These are phyloP conservation scores for Penicillium verrucosum DNA, from an alignment of 2,329 filamentous ascomycete species.

Conservation along the genomic window DNA sequence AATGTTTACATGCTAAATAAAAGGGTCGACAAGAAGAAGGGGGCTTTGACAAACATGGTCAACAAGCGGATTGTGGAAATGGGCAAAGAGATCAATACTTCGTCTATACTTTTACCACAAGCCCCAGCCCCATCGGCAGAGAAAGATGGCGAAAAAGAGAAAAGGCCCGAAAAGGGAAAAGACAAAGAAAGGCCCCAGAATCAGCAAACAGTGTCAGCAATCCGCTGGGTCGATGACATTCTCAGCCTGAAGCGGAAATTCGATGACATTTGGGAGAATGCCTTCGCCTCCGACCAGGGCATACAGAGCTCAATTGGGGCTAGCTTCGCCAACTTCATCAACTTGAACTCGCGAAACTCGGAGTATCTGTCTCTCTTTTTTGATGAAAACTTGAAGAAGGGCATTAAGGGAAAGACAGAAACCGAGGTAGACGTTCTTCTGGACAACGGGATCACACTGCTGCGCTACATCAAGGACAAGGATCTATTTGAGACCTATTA, in stretches of 20 bases:
- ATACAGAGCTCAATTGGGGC: conserved; percentile 79
- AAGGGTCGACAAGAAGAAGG: conserved; percentile 72
- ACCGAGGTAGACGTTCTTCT: conserved; percentile 77
- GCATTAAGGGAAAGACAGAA: conserved; percentile 89
- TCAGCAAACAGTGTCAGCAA: conserved; percentile 78
- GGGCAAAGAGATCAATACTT: conserved; percentile 75
- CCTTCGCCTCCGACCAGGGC: conserved; percentile 71
- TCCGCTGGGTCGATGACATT: conserved; percentile 94
- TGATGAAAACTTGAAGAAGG: conserved; percentile 91
- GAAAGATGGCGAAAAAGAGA: conserved; percentile 51
- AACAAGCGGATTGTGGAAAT: conserved; percentile 74
- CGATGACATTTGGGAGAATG: conserved; percentile 69
- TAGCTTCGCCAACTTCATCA: conserved; percentile 92
- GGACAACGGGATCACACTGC: conserved; percentile 82
- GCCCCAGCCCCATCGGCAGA: conserved; percentile 50
- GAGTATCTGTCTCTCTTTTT: conserved; percentile 96
- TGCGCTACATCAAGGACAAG: conserved; percentile 86
- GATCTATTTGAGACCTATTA: conserved; percentile 97
- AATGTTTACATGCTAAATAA: conserved; percentile 76
- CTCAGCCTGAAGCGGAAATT: conserved; percentile 84
- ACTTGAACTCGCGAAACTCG: conserved; percentile 76
- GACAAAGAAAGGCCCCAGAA: conserved; percentile 58
- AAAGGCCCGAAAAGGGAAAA: conserved; percentile 49
- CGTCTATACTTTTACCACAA: conserved; percentile 40
- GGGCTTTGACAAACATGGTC: conserved; percentile 65